Evolutionary conservation across 768 basidiomycete genomes (phyloP), one percentile per base, ranked within the genome.

Genomic region (Boletales sp.): DNA sequence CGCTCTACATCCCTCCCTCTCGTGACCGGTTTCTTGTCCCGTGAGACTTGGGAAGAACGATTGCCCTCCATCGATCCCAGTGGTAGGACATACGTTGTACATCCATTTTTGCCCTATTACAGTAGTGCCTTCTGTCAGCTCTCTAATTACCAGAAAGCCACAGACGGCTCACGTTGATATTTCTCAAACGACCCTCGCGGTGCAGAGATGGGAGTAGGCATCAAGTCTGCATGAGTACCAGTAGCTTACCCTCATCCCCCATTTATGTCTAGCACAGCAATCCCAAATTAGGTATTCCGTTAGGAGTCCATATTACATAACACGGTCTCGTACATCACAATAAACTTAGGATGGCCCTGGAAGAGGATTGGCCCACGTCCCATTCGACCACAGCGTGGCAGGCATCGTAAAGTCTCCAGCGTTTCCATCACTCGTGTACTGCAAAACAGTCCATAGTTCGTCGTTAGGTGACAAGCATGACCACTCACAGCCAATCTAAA

Each of bases 321-420:
- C 19, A 21, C 25, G 7, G 25, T 28, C 25, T 28, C 1, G 5
- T 34, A 14, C 34, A 34, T 14, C 4, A 37, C 15, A 37, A 21
- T 39, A 39, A 19, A 5, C 15, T 52, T 28, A 57, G 11, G 86
- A 83, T 43, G 86, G 74, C n/a, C 90, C 91, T 11, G 81, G 73
- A 17, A 73, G 67, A 19, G 92, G 83, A 62, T 90, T 77, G 38
- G 82, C 74, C 88, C 88, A 93, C 14, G 88, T 90, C 44, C 87
- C 86, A 63, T 93, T 92, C 3, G 84, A 80, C 74, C 81, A 86
- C 45, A 88, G 69, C 4, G 78, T 83, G 8, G 87, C 89, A 7
- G 90, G 75, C 73, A 79, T 87, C 0, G 91, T 90, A 58, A 87
- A 94, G 67, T 92, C 90, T 14, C 88, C 90, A 11, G 78, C 63